Percentiles rank a stretch among this genome's conserved stretches.
These are phyloP conservation scores for Neurospora discreta DNA, from an alignment of 495 filamentous ascomycete species.

Conservation along the genomic window DNA sequence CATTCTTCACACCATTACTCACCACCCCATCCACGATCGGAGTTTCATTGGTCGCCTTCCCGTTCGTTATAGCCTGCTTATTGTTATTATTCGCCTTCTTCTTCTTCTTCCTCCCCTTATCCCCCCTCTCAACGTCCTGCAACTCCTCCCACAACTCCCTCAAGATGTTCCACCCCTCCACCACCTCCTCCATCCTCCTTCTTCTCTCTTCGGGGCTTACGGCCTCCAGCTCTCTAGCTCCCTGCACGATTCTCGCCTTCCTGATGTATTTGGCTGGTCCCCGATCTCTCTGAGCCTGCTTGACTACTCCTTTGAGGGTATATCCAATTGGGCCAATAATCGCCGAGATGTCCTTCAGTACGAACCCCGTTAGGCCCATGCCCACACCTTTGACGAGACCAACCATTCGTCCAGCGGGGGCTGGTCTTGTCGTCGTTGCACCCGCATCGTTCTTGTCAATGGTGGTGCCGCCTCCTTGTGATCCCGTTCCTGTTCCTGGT, in stretches of 20 bases:
- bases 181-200: slow-evolving; percentile 7
- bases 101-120: slow-evolving; percentile 12
- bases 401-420: slow-evolving; percentile 39
- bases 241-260: slow-evolving; percentile 38
- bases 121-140: slow-evolving; percentile 24
- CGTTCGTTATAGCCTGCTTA: background rate
- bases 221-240: slow-evolving; percentile 24
- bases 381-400: slow-evolving; percentile 59
- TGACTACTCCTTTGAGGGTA: slow-evolving; percentile 53
- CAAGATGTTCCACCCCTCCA: slow-evolving; percentile 30
- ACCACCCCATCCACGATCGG: background rate
- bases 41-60: background rate
- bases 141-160: slow-evolving; percentile 27
- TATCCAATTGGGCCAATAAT: slow-evolving; percentile 53
- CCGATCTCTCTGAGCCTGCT: slow-evolving; percentile 35
- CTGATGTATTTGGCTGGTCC: slow-evolving; percentile 39
- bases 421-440: slow-evolving; percentile 7
- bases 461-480: background rate
- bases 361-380: slow-evolving; percentile 63
- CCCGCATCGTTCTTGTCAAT: background rate
- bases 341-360: slow-evolving; percentile 59
- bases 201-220: slow-evolving; percentile 19
- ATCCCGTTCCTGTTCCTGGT: too few species aligned
- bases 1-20: slow-evolving; percentile 15
- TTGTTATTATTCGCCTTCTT: too few species aligned